Conservation (phyloP, 192 early-diverging fungal species). For the Geosiphon pyriformis region DNA sequence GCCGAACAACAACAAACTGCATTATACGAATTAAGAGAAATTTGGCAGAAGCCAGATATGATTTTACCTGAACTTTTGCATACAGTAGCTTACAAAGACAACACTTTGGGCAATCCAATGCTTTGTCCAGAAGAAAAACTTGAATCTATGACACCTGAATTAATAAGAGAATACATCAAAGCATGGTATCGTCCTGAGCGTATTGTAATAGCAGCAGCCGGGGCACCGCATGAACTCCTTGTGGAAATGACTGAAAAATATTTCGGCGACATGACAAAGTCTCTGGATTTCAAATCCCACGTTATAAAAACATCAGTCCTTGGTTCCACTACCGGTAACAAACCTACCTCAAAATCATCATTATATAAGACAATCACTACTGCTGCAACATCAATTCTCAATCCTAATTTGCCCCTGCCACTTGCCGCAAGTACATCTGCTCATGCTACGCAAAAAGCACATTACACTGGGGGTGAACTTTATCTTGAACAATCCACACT, state of each 20-base stretch:
- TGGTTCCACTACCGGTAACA: conserved; percentile 4
- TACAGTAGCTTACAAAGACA: conserved; percentile 68
- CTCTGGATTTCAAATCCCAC: conserved; percentile 13
- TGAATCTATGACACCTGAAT: conserved; percentile 56
- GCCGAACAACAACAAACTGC: conserved; percentile 73
- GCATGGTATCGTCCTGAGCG: conserved; percentile 89
- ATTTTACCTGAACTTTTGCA: conserved; percentile 86
- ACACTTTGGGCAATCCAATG: conserved; percentile 78
- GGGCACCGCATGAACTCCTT: conserved; percentile 79
- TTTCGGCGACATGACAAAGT: conserved; percentile 67
- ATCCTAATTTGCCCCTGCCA: not conserved
- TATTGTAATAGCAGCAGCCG: conserved; percentile 84
- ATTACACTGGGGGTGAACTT: conserved; percentile 80
- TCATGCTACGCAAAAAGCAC: conserved; percentile 43
- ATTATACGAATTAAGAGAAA: conserved; percentile 84
- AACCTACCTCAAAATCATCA: conserved; percentile 16
- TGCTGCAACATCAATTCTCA: conserved; percentile 25
- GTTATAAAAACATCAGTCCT: not conserved
- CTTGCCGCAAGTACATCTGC: conserved; percentile 21
- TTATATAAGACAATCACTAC: conserved; percentile 28
- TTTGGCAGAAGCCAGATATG: conserved; percentile 78
- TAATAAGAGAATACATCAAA: conserved; percentile 64
- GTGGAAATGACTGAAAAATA: conserved; percentile 61
- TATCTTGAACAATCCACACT: conserved; percentile 63
- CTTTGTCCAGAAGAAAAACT: conserved; percentile 68